Evolutionary conservation across 371 early-diverging fungal genomes (phyloP), one percentile per base, ranked within the genome.

Genomic region (Haplosporangium sp.): DNA sequence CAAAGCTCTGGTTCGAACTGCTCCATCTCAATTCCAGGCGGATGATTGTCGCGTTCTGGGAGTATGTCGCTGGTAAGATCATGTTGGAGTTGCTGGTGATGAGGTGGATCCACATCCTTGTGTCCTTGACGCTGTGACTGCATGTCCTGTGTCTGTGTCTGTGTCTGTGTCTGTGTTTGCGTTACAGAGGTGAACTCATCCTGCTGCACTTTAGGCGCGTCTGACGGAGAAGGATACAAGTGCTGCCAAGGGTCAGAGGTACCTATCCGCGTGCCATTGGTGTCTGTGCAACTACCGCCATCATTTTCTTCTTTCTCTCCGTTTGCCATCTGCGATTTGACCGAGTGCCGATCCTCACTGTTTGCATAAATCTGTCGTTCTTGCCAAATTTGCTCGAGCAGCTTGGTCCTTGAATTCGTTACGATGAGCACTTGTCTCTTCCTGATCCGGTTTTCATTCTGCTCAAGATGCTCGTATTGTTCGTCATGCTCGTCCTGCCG

Each of bases 131-230:
- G n/a, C 23, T 29, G 47, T 20, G 9, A 11, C 21, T 52, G 14
- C 20, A 10, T 23, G 29, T 29, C 29, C 50, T 71, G 61, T 13
- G 54, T 50, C 51, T 60, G 60, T 6, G 23, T 16, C 18, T 14
- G 50, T 16, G 60, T 48, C 5, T 59, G 74, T 14, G 68, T 42
- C 13, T 59, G 68, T 0, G 73, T 42, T 21, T 60, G 69, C 0
- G 74, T 74, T 16, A 55, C 59, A 7, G 68, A 50, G 6, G 12
- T 60, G 29, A 69, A 74, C 23, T 64, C 64, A 13, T 74, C 68
- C 13, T 50, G 43, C 29, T 2, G 36, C 20, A 11, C 48, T 16
- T 5, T 42, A 23, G 11, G 40, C 54, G 16, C 13, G 4, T 6
- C 23, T 23, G 9, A 18, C 29, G 29, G 29, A 6, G 51, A 20